Base-by-base conservation (phyloP, 257 asterid species). In the Linderniella brevidens region DNA sequence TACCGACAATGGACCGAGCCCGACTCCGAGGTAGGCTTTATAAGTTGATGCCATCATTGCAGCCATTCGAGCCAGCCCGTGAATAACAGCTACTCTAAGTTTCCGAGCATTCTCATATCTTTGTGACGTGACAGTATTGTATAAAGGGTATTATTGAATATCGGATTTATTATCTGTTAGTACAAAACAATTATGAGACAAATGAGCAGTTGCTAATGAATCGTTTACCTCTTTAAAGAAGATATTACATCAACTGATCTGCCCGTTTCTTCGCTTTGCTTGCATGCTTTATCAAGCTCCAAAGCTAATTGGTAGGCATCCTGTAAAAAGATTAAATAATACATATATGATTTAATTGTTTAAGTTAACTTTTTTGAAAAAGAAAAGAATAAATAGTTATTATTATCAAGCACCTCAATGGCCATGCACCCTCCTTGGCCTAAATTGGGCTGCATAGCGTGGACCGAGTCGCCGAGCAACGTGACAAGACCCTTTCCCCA, bases 391-490 rank as follows among this genome's bases (percentile, higher is more conserved):
- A 25, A 25, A 25, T 25, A 25, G 32, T 25, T 25, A 25, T n/a
- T 25, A 25, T 25, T 25, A 3, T 25, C 32, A 25, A 25, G 3
- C 32, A 88, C 97, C 93, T 90, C 99, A 45, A 90, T 90, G 59
- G 99, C 96, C 99, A 90, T 85, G 75, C 96, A 90, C 45, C 99
- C 98, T 17, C 99, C 99, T 67, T 90, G 99, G 39, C 99, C 99
- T 76, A 90, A 75, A 60, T 90, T 90, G 36, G 99, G 99, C 65
- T 90, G 99, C 99, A 90, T 90, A 11, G 96, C 99, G 54, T 90
- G 99, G 59, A 90, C 73, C 0, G 99, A 81, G 69, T 90, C 99
- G 59, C 99, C 99, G 12, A 90, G 93, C 75, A 90, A 70, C n/a
- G 94, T 90, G 46, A 85, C 92, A 1, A 80, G 88, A 32, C 96